phyloP scores from a whole-genome alignment of 2,329 filamentous ascomycete species.

The Penicillium fuscoglaucum region DNA sequence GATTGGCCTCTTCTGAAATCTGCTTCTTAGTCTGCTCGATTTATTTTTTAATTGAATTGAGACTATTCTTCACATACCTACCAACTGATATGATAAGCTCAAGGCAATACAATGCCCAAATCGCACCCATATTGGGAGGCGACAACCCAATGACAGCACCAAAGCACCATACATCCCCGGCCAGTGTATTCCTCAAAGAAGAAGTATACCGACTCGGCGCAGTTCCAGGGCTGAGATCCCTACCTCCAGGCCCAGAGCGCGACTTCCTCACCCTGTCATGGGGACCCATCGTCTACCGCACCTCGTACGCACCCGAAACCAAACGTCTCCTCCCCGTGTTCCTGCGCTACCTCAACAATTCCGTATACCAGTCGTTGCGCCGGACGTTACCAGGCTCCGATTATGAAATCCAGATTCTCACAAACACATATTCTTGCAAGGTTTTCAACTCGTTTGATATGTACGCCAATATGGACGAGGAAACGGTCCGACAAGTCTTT shows the following conservation, averaged over 20 bases:
- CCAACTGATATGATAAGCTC: neutral
- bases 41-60: neutral
- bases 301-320: conserved; percentile 29
- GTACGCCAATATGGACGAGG: conserved; percentile 20
- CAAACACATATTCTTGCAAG: conserved; percentile 29
- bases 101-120: neutral
- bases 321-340: conserved; percentile 55
- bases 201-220: conserved; percentile 31
- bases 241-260: conserved; percentile 28
- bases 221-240: conserved; percentile 27
- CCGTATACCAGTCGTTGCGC: conserved; percentile 47
- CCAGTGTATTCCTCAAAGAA: conserved; percentile 27
- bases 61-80: too few species aligned
- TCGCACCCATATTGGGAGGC: neutral
- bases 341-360: conserved; percentile 56
- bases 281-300: conserved; percentile 33
- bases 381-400: conserved; percentile 23
- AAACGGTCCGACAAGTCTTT: conserved; percentile 26
- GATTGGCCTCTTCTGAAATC: conserved; percentile 1
- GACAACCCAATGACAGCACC: conserved; percentile 10
- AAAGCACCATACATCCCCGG: conserved; percentile 19
- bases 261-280: conserved; percentile 33
- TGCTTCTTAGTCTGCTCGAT: neutral
- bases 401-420: conserved; percentile 20
- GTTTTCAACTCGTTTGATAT: conserved; percentile 23